Base-by-base conservation (phyloP, 139 green algal genomes). In the Chlamydomonas sp. region DNA sequence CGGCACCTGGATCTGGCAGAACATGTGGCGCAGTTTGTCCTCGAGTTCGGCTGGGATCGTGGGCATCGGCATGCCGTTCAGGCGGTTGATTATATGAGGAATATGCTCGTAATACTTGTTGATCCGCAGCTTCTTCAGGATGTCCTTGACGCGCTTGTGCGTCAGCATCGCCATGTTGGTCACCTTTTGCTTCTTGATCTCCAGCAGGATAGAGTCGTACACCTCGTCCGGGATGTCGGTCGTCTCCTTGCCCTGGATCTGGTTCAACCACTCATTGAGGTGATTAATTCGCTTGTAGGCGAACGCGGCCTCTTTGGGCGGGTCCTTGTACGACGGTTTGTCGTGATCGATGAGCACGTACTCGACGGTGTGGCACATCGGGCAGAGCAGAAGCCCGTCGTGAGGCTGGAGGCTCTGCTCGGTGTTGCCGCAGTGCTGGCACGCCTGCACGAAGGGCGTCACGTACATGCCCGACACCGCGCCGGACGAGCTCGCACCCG, bases 41-140 rank as follows among this genome's bases (percentile, higher is more conserved):
- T 78, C 73, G 3, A 69, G 5, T 24, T 73, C 59, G 1, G 20
- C 38, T 0, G 58, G 2, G 5, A 78, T 54, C 1, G 31, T 31
- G 1, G 66, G 66, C 30, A 34, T 50, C 22, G 73, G 66, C 2
- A 59, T 60, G 1, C 66, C 73, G n/a, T 57, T 68, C 1, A 78
- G 47, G 1, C 35, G 31, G 13, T 61, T 16, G 3, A 64, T 71
- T 59, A 78, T 73, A 22, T 67, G 29, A 6, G 50, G 8, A 1
- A 57, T 54, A 35, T 78, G 73, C 58, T 78, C 73, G 13, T 49
- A 79, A 38, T 75, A 79, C 48, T 71, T 65, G 22, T 62, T 68
- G 36, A 69, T 50, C 5, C 48, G 20, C 16, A 79, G 59, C 35
- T 79, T 79, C 16, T 65, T 63, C 16, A 79, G 67, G 37, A 75